Conservation (phyloP, 805 yeast species). For the Wickerhamomyces hampshirensis region DNA sequence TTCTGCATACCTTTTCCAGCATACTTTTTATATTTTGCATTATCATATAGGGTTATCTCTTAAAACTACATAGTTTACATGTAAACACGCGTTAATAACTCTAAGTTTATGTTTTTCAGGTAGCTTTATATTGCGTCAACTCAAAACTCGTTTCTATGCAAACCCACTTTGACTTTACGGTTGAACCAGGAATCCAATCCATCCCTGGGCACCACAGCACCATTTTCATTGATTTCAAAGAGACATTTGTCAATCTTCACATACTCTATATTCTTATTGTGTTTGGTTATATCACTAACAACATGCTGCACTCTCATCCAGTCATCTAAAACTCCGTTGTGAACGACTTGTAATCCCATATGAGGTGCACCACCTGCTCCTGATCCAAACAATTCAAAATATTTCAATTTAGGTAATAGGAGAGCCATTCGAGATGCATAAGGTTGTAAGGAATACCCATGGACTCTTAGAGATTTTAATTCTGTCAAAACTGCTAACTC, state of each 20-base stretch:
- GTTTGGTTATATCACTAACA: slow-evolving; percentile 35
- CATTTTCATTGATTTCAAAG: slow-evolving; percentile 32
- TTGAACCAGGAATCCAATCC: slow-evolving; percentile 46
- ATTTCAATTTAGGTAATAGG: slow-evolving; percentile 24
- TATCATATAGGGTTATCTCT: too few species aligned
- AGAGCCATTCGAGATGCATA: slow-evolving; percentile 26
- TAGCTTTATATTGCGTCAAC: neutral
- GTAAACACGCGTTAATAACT: too few species aligned
- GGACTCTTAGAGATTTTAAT: slow-evolving; percentile 37
- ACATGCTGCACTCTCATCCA: slow-evolving; percentile 55
- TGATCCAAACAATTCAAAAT: slow-evolving; percentile 43
- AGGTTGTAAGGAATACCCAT: slow-evolving; percentile 30
- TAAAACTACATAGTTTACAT: too few species aligned
- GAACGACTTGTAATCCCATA: slow-evolving; percentile 47
- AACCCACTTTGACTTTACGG: slow-evolving; percentile 27
- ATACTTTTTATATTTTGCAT: too few species aligned
- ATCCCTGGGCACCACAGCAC: slow-evolving; percentile 36
- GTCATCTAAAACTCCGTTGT: slow-evolving; percentile 50
- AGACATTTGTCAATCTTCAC: slow-evolving; percentile 46
- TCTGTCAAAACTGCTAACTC: slow-evolving; percentile 18
- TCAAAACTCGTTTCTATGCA: slow-evolving; percentile 6
- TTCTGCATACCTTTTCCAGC: too few species aligned
- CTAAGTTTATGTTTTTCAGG: too few species aligned
- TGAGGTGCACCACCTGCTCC: slow-evolving; percentile 51
- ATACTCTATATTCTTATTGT: slow-evolving; percentile 30